Base-by-base conservation (phyloP, 1,284 basidiomycete species). In the Ceratobasidium sp. region DNA sequence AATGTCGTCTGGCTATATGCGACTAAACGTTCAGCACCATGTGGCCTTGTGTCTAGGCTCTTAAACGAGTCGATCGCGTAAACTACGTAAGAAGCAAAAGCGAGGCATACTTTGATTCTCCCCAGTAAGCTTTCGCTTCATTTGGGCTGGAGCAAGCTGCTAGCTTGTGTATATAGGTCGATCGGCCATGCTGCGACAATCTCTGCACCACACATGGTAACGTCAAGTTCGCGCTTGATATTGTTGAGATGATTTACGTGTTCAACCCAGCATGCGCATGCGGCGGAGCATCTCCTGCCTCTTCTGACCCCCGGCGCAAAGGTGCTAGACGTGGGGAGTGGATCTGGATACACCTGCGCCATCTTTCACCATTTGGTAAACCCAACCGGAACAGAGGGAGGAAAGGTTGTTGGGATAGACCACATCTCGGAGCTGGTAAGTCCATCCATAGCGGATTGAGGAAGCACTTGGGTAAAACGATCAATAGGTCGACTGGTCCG, bases 201-300 rank as follows among this genome's bases (percentile, higher is more conserved):
- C 72, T 91, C 89, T 54, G 94, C 94, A 0, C 94, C 94, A 1
- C 94, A 96, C 77, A 96, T 94, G 92, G 90, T 89, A 45, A 49
- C 76, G 69, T 40, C 22, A 43, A 40, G 25, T 12, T 45, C 10
- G 32, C 58, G 32, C n/a, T 54, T 12, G 29, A 27, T 45, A n/a
- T 27, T 15, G 31, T 17, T 0, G 22, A n/a, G 32, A 43, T 15
- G 40, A n/a, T 43, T 47, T 64, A 64, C 45, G 29, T 29, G 7
- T 20, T 29, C 43, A 34, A 13, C 27, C 31, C 69, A 92, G 91
- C 94, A 96, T 73, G 94, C 92, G 0, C 87, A 93, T 73, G 93
- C 93, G 0, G 76, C 85, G 5, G 89, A 94, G 76, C 83, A 88
- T 68, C 85, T 96, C 20, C 81, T 91, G 0, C 84, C 88, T 0